Evolutionary conservation across 768 basidiomycete species (phyloP).

Genomic region (Suillus sp.): DNA sequence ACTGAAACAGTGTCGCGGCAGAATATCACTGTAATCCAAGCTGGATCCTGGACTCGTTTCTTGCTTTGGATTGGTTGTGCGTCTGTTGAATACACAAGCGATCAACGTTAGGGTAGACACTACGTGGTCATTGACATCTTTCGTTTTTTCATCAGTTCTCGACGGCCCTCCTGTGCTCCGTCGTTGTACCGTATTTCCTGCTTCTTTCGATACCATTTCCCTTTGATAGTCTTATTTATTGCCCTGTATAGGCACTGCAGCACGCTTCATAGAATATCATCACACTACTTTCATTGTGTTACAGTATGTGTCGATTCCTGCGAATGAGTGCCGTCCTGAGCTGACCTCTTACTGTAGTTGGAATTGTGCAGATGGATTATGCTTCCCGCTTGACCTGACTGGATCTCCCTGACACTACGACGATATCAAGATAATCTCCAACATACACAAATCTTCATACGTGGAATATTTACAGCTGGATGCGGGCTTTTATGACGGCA

Average conservation of each 20-base stretch:
- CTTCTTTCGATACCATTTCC: neutral
- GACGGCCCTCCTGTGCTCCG: neutral
- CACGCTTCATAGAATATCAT: neutral
- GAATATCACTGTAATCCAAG: neutral
- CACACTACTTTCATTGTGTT: neutral
- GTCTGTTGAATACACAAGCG: neutral
- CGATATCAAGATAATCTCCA: neutral
- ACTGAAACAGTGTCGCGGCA: neutral
- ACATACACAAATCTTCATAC: neutral
- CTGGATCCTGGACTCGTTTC: neutral
- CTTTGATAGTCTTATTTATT: neutral
- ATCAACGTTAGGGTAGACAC: neutral
- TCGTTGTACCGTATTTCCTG: neutral
- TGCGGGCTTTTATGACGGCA: neutral
- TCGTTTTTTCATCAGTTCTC: neutral
- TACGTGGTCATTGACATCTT: neutral
- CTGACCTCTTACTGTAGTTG: neutral
- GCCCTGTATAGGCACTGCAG: neutral
- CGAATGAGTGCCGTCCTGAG: neutral
- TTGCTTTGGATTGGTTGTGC: neutral
- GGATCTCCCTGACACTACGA: neutral
- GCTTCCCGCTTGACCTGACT: neutral
- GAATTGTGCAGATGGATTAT: neutral
- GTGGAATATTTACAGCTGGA: neutral
- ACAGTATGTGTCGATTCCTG: neutral